Percentiles rank a stretch among this genome's conserved stretches.
These are phyloP conservation scores for Heimioporus sp. DNA, from an alignment of 768 basidiomycete species.

Conservation along the genomic window DNA sequence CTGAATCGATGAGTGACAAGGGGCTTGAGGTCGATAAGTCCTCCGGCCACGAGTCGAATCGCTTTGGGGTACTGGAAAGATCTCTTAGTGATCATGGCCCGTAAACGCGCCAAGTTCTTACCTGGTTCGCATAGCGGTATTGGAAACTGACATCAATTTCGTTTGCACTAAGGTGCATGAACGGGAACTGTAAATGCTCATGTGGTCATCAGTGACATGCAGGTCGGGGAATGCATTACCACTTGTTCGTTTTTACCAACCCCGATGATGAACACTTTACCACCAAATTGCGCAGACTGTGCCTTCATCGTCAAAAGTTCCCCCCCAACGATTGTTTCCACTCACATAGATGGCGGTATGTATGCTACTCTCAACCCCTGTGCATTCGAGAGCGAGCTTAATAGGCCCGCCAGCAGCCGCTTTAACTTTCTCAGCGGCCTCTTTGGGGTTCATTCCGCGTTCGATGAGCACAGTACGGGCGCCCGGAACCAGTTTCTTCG, in stretches of 20 bases:
- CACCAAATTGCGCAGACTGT: slow-evolving; percentile 63
- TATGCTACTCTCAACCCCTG: slow-evolving; percentile 61
- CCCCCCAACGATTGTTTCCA: neutral
- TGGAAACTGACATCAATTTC: slow-evolving; percentile 70
- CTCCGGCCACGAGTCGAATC: slow-evolving; percentile 74
- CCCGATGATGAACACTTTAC: slow-evolving; percentile 69
- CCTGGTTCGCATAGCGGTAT: slow-evolving; percentile 68
- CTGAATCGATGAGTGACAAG: slow-evolving; percentile 76
- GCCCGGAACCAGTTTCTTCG: slow-evolving; percentile 57
- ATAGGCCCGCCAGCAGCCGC: slow-evolving; percentile 47
- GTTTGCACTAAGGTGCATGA: slow-evolving; percentile 70
- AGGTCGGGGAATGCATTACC: slow-evolving; percentile 32
- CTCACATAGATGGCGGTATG: slow-evolving; percentile 57
- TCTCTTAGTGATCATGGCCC: neutral
- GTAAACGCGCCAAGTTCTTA: slow-evolving; percentile 8
- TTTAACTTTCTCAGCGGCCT: slow-evolving; percentile 53
- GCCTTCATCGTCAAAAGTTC: neutral
- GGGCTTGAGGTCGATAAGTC: slow-evolving; percentile 69
- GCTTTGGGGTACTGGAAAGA: slow-evolving; percentile 72
- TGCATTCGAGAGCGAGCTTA: slow-evolving; percentile 59
- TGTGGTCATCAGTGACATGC: neutral
- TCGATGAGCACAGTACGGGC: slow-evolving; percentile 57
- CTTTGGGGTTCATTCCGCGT: slow-evolving; percentile 43
- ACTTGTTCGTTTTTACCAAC: slow-evolving; percentile 63
- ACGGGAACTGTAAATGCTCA: slow-evolving; percentile 49